Base-by-base conservation (phyloP, 306 rosid genomes). In the Malus asiatica region DNA sequence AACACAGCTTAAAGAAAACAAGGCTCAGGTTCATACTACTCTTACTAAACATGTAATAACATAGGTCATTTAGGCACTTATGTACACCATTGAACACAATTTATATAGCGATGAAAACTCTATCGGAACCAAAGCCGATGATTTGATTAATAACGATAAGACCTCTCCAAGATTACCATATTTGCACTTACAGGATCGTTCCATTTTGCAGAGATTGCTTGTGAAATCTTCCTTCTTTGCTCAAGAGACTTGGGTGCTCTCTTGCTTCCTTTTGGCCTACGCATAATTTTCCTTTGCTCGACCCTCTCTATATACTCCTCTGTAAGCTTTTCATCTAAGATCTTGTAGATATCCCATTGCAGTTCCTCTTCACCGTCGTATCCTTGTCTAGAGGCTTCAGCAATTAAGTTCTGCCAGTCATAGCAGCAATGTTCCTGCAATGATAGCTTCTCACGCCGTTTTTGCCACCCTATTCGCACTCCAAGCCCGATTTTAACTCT, bases 161-260 rank as follows among this genome's bases (percentile, higher is more conserved):
- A 83, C 74, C 75, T n/a, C 75, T 44, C 48, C 70, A 80, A 66
- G 51, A 77, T 33, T 60, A 62, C 64, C 61, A 70, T 57, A 72
- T 48, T 70, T 64, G 58, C 67, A 89, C 97, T 82, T 84, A 92
- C 99, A 71, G 96, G 90, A 82, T 92, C 90, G 30, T 90, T 88
- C 99, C 99, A 95, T 88, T 95, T 95, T 76, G 96, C 89, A 79
- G 90, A 59, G 82, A 95, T 92, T 78, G 98, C 93, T 87, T 83
- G 88, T n/a, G 99, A 87, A 57, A 95, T 95, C 81, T 88, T 92
- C 86, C 86, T 88, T 78, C 90, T 92, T 84, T 95, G 99, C 75
- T 90, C 98, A 44, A 65, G 86, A 79, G 99, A 83, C 91, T 90
- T 95, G 72, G 97, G 96, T 66, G 96, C 91, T 83, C 93, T 88